Evolutionary conservation across 1,284 basidiomycete species (phyloP), one percentile per base, ranked within the genome.

Genomic region (Sanghuangporus weigelae): DNA sequence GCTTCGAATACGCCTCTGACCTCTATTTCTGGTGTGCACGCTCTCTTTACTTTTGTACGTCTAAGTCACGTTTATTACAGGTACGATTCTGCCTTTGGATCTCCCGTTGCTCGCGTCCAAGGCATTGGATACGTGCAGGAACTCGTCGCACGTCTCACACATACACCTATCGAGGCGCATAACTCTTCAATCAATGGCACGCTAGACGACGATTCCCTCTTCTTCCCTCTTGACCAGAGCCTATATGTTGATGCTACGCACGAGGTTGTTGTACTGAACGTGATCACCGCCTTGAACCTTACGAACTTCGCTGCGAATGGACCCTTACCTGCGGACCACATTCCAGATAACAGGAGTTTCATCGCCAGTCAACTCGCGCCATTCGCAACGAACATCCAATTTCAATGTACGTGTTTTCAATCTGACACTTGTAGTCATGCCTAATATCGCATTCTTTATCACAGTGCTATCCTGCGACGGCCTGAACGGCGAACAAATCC

Each of bases 41-140:
- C 26, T 19, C 39, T 50, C 23, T 21, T 21, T 6, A 16, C n/a
- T 31, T n/a, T 46, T 8, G 26, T 59, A 58, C 58, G 21, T 50
- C 36, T 8, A 14, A 40, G 23, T 6, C 39, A 36, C 19, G 21
- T 26, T 62, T 48, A 66, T 69, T 59, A 57, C 69, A 87, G 85
- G 83, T 90, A 93, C 70, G 83, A 86, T 70, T 90, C 90, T 12
- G 90, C 87, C 0, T 90, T 89, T 69, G 93, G 92, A 6, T 89
- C 87, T 0, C 92, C 93, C 0, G 81, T 93, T 7, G 84, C 85
- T 1, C 84, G 86, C 2, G 88, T 89, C 2, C 89, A 92, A 71
- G 95, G 95, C 38, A 80, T 92, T 39, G 95, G 94, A 26, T 97
- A 90, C 73, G 73, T 96, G 14, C 86, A 93, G 71, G 92, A 95